Conservation (phyloP, 495 filamentous ascomycete species). For the Usnea hakonensis region DNA sequence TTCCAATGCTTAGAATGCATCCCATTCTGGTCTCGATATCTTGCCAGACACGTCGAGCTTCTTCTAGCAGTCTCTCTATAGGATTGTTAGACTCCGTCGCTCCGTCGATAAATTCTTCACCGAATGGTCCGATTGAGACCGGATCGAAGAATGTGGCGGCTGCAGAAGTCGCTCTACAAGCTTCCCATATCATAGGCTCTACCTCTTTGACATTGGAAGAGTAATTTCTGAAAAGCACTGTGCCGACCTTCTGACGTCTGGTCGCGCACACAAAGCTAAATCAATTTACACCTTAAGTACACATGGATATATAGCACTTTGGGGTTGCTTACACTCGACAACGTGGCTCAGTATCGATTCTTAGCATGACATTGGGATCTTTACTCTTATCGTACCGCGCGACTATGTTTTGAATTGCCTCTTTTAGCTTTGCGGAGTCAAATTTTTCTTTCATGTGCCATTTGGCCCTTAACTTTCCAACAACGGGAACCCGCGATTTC, state of each 20-base stretch:
- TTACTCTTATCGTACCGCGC: too few species aligned
- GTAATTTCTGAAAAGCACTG: too few species aligned
- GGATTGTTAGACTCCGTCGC: conserved; percentile 40
- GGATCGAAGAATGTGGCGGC: conserved; percentile 43
- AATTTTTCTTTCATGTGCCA: conserved; percentile 27
- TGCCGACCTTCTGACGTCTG: conserved; percentile 35
- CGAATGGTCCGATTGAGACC: conserved; percentile 31
- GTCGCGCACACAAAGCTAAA: conserved; percentile 44
- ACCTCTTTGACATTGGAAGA: conserved; percentile 29
- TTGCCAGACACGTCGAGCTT: conserved; percentile 36
- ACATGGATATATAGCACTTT: too few species aligned
- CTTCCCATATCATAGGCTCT: conserved; percentile 51
- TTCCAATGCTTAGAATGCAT: conserved; percentile 43
- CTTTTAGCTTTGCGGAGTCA: conserved; percentile 34
- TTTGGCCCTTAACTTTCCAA: conserved; percentile 21
- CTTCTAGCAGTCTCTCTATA: conserved; percentile 34
- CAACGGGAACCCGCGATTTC: conserved; percentile 29
- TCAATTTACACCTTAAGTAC: neutral
- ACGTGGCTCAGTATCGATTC: too few species aligned
- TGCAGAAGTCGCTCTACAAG: conserved; percentile 40
- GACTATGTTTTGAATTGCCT: too few species aligned
- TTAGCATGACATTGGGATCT: too few species aligned
- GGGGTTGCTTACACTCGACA: too few species aligned
- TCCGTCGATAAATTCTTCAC: conserved; percentile 37
- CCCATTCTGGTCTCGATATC: conserved; percentile 28